Percentiles rank a stretch among this genome's conserved stretches.
These are phyloP conservation scores for Blastocladiella emersonii DNA, from an alignment of 371 early-diverging fungal genomes.

Conservation along the genomic window DNA sequence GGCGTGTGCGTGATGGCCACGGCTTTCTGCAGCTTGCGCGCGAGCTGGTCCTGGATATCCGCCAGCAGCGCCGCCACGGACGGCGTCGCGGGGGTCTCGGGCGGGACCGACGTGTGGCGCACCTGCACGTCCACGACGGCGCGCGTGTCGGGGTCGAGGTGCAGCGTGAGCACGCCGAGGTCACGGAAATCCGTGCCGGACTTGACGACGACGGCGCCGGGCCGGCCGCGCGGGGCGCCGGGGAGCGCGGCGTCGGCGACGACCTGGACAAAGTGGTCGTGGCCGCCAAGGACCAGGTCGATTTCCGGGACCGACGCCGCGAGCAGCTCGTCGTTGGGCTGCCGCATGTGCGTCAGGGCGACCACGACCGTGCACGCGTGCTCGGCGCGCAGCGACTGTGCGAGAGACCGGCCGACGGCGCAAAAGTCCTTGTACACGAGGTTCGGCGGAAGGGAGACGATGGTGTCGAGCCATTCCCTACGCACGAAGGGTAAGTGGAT, in stretches of 20 bases:
- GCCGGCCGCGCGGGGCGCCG: not conserved
- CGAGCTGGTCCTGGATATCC: constrained; percentile 22
- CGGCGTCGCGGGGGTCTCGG: constrained; percentile 18
- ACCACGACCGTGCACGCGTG: constrained; percentile 34
- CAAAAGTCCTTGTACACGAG: constrained; percentile 36
- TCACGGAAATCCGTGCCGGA: constrained; percentile 51
- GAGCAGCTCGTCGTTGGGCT: constrained; percentile 40
- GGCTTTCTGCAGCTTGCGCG: constrained; percentile 25
- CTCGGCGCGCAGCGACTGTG: constrained; percentile 19
- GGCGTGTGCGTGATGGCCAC: constrained; percentile 31
- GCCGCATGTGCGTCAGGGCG: constrained; percentile 49
- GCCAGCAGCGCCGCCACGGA: constrained; percentile 24
- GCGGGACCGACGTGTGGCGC: constrained; percentile 16
- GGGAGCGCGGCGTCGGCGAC: not conserved
- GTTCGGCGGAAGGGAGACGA: constrained; percentile 40
- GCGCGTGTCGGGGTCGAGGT: not conserved
- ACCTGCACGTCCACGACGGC: not conserved
- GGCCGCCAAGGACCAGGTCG: constrained; percentile 47
- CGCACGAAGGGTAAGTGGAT: not conserved
- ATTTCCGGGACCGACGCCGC: constrained; percentile 31
- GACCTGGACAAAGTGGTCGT: constrained; percentile 27
- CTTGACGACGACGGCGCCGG: constrained; percentile 34
- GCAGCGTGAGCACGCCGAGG: constrained; percentile 8
- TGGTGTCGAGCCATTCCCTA: constrained; percentile 46
- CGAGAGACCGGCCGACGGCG: constrained; percentile 23